A percentile compares a stretch with the other conserved stretches of the same genome.
Evolutionary conservation across 352 stramenopile species (phyloP).

Genomic region (Globisporangium mamillatum): DNA sequence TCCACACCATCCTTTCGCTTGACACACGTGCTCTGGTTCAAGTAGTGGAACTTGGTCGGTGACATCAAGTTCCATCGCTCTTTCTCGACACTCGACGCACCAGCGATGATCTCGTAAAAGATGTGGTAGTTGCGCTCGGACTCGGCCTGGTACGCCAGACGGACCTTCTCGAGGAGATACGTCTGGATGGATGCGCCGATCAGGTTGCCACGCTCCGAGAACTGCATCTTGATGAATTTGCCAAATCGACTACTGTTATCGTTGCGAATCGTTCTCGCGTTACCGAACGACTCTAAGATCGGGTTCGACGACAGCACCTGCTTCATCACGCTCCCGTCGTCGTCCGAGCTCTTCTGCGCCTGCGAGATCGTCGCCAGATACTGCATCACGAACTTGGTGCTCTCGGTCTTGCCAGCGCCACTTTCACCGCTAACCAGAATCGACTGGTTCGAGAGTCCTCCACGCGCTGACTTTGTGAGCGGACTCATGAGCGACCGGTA

Average conservation of each 20-base stretch:
- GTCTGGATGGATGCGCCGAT: constrained; percentile 93
- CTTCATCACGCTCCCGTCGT: constrained; percentile 81
- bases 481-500: constrained; percentile 80
- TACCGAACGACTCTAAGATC: constrained; percentile 99
- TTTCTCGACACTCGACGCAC: constrained; percentile 55
- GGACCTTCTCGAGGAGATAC: constrained; percentile 96
- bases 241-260: constrained; percentile 97
- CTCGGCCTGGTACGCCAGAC: constrained; percentile 91
- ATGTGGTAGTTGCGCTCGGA: constrained; percentile 96
- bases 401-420: constrained; percentile 96
- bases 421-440: constrained; percentile 92
- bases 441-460: constrained; percentile 77
- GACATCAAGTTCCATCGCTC: constrained; percentile 56
- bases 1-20: constrained; percentile 87
- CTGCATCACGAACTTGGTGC: constrained; percentile 96
- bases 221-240: constrained; percentile 98
- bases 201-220: constrained; percentile 71
- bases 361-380: constrained; percentile 92
- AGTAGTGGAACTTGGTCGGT: constrained; percentile 83
- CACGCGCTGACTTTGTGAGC: constrained; percentile 29
- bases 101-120: constrained; percentile 93
- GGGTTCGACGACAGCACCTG: constrained; percentile 97
- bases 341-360: constrained; percentile 23
- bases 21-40: constrained; percentile 87
- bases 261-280: constrained; percentile 96